Evolutionary conservation across 106 monocot species (phyloP), one percentile per base, ranked within the genome.

Genomic region (Amphibolis antarctica): DNA sequence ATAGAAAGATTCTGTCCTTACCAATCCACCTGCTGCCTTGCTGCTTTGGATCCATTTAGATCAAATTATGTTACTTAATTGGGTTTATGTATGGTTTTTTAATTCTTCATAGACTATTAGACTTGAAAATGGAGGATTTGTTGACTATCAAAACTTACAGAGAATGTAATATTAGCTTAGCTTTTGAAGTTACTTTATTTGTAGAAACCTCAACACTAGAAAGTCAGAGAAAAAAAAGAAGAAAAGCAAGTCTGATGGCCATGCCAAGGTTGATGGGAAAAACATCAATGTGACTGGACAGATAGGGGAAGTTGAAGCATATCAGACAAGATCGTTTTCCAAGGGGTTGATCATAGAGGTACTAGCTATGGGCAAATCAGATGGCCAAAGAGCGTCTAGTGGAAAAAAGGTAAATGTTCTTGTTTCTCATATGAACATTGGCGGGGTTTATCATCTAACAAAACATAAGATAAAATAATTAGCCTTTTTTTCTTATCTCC

Each of bases 321-420:
- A 17, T 26, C 28, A 72, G 46, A 53, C 71, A 46, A 72, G 64
- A 28, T 54, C 63, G 42, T 72, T 64, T 64, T 7, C 64, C 14
- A 72, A 72, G 53, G 71, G 64, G 28, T 44, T 72, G 21, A 29
- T 55, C 0, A 64, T 72, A 12, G 71, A 72, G 42, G 71, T 64
- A 64, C 52, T 72, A 23, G 14, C 53, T 25, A 72, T 72, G 71
- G 71, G 71, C 6, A 42, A 54, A 24, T 64, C 71, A 17, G 55
- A 72, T 53, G 71, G 71, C 55, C 63, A 63, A 28, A 52, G 71
- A 64, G 71, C 71, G 53, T 53, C 71, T 63, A 62, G 42, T 31
- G 71, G 71, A 18, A 64, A 72, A 55, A 72, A 51, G 65, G 65
- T 65, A 23, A 62, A 44, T 62, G 12, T 42, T 62, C 1, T 5